Conservation (phyloP, 1,284 basidiomycete genomes). For the Wolfiporia cocos region DNA sequence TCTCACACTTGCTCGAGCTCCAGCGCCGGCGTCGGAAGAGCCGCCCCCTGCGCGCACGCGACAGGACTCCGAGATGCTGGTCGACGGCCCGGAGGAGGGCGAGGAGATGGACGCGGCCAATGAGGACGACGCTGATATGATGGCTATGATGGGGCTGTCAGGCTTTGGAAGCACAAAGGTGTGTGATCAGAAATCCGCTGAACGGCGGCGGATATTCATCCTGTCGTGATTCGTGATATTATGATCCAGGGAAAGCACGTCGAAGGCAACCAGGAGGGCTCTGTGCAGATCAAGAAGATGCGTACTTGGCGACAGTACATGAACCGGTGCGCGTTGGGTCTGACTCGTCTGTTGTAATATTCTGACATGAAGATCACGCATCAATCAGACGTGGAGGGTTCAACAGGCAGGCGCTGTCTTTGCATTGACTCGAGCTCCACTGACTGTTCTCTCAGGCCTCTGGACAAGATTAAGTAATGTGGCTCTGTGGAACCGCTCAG, state of each 20-base stretch:
- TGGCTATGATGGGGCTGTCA: constrained; percentile 84
- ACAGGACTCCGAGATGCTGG: constrained; percentile 24
- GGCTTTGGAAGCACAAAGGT: constrained; percentile 93
- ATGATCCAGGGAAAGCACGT: constrained; percentile 65
- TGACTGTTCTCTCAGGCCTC: constrained; percentile 36
- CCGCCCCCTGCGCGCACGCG: constrained; percentile 12
- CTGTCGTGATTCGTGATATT: neutral
- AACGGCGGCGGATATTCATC: too few species aligned
- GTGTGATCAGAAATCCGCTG: constrained; percentile 22
- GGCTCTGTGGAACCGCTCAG: too few species aligned
- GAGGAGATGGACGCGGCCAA: constrained; percentile 65
- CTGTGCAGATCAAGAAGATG: constrained; percentile 75
- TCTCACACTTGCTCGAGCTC: constrained; percentile 9
- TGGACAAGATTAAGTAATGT: constrained; percentile 63
- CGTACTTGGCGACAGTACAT: constrained; percentile 96
- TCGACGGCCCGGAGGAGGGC: constrained; percentile 45
- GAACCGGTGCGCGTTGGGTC: constrained; percentile 60
- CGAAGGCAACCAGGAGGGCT: constrained; percentile 78
- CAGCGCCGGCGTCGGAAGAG: constrained; percentile 4
- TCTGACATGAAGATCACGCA: constrained; percentile 7
- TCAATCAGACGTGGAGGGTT: constrained; percentile 77
- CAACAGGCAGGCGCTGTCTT: constrained; percentile 58
- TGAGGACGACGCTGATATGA: constrained; percentile 79
- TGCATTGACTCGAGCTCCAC: constrained; percentile 8
- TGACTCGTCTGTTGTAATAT: neutral